Evolutionary conservation across 2,329 filamentous ascomycete species (phyloP).

Genomic region (Podosphaera leucotricha): DNA sequence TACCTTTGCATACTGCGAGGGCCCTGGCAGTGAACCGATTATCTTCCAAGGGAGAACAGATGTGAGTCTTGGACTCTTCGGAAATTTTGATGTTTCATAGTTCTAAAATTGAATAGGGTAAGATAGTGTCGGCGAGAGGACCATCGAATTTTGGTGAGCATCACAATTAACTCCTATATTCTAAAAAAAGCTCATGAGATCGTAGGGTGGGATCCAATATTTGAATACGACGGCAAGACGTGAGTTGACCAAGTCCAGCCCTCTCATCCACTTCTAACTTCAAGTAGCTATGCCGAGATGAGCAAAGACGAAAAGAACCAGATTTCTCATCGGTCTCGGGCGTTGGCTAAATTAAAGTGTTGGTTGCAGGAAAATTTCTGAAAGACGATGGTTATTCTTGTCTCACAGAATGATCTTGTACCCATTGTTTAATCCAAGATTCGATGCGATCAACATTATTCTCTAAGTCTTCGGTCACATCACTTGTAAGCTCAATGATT

Average conservation of each 20-base stretch:
- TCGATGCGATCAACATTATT: slow-evolving; percentile 67
- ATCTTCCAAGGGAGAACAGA: slow-evolving; percentile 81
- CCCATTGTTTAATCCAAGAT: slow-evolving; percentile 67
- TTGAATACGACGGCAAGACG: slow-evolving; percentile 81
- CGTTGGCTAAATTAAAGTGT: slow-evolving; percentile 61
- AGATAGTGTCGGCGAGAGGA: slow-evolving; percentile 66
- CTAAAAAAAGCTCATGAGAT: slow-evolving; percentile 5
- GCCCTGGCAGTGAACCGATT: slow-evolving; percentile 61
- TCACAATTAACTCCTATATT: background rate
- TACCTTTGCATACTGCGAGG: slow-evolving; percentile 79
- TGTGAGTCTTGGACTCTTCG: slow-evolving; percentile 22
- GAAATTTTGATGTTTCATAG: background rate
- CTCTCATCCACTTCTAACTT: background rate
- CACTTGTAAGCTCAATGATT: slow-evolving; percentile 70
- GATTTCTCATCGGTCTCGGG: slow-evolving; percentile 74
- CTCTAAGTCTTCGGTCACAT: slow-evolving; percentile 66
- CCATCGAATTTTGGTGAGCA: slow-evolving; percentile 56
- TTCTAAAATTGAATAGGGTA: slow-evolving; percentile 26
- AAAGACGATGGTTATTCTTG: background rate
- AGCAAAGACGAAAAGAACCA: slow-evolving; percentile 67
- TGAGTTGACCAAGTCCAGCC: slow-evolving; percentile 4
- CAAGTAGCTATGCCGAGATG: slow-evolving; percentile 72
- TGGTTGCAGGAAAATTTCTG: slow-evolving; percentile 33
- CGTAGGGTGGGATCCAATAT: slow-evolving; percentile 88
- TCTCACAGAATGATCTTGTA: slow-evolving; percentile 29